These are phyloP conservation scores for Collybia sp. DNA, from an alignment of 768 basidiomycete species.

Conservation along the genomic window DNA sequence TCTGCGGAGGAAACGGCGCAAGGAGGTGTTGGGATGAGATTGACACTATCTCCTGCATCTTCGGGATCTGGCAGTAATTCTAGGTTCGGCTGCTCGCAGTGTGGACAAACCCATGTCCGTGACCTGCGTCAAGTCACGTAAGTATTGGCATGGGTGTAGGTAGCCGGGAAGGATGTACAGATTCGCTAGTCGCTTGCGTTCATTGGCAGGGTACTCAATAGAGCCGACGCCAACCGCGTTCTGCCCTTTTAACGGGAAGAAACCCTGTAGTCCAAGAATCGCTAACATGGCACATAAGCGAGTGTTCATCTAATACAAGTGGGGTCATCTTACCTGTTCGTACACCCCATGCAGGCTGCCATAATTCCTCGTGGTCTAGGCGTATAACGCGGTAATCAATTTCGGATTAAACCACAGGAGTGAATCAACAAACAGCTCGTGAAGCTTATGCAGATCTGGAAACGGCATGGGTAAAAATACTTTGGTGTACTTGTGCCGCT, in stretches of 20 bases:
- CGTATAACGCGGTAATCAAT: background rate
- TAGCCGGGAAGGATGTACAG: conserved; percentile 43
- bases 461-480: background rate
- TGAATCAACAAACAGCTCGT: conserved; percentile 64
- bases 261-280: conserved; percentile 84
- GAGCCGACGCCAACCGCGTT: conserved; percentile 86
- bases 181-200: conserved; percentile 74
- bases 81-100: conserved; percentile 63
- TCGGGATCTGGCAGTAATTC: conserved; percentile 68
- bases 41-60: conserved; percentile 4
- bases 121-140: conserved; percentile 44
- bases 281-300: conserved; percentile 35
- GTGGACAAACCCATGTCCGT: conserved; percentile 75
- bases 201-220: conserved; percentile 68
- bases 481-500: conserved; percentile 11
- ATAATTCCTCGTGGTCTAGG: conserved; percentile 89
- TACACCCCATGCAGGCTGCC: conserved; percentile 99
- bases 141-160: conserved; percentile 7
- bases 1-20: background rate
- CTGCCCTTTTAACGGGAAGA: conserved; percentile 86
- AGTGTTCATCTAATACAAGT: conserved; percentile 1
- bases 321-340: conserved; percentile 63
- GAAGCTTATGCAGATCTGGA: conserved; percentile 88
- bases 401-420: conserved; percentile 1
- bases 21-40: background rate